phyloP scores from a whole-genome alignment of 75 land plant genomes.

The Isoetes taiwanensis region DNA sequence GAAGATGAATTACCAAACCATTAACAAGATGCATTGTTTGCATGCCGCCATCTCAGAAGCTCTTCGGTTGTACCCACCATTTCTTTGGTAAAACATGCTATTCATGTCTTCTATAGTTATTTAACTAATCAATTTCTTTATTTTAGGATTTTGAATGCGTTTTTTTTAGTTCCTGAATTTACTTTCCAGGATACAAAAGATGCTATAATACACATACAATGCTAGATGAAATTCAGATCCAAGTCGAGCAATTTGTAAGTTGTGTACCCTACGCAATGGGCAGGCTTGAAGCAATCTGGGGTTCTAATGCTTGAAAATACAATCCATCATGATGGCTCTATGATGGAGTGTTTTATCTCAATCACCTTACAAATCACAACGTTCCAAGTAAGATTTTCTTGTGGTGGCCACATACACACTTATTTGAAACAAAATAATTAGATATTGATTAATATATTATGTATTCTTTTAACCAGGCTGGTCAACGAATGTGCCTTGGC shows the following conservation, averaged over 20 bases:
- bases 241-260: constrained; percentile 31
- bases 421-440: too few relatives aligned
- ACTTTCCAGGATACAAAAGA: constrained; percentile 19
- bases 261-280: constrained; percentile 35
- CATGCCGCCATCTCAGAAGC: constrained; percentile 63
- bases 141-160: too few relatives aligned
- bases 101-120: too few relatives aligned
- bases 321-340: constrained; percentile 40
- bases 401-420: too few relatives aligned
- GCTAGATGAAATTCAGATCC: constrained; percentile 49
- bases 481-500: constrained; percentile 80
- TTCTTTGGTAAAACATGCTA: constrained; percentile 39
- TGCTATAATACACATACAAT: constrained; percentile 12
- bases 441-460: too few relatives aligned
- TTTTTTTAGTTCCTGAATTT: too few relatives aligned
- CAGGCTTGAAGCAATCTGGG: constrained; percentile 29
- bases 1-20: constrained; percentile 40
- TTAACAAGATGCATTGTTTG: constrained; percentile 46
- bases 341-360: constrained; percentile 23
- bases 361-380: constrained; percentile 35
- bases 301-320: constrained; percentile 26
- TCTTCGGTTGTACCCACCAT: constrained; percentile 55
- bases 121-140: too few relatives aligned
- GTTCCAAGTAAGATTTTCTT: constrained; percentile 37
- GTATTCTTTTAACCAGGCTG: constrained; percentile 51